phyloP scores from a whole-genome alignment of 2,329 filamentous ascomycete species.

The Talaromyces sp. region DNA sequence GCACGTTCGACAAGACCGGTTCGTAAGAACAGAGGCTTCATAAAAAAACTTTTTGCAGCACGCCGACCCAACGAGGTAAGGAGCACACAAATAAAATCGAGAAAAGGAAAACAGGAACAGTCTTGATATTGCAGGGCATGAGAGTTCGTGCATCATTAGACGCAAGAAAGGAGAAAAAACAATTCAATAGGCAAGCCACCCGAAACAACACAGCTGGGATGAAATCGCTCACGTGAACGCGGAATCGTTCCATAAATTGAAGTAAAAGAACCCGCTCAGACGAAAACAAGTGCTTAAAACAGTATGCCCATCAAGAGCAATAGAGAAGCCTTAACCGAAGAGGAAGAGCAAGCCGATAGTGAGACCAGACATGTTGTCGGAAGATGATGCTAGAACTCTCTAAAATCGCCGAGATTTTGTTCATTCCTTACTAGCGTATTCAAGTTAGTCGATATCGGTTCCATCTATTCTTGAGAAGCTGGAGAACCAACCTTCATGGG shows the following conservation, averaged over 20 bases:
- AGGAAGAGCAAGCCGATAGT: slow-evolving; percentile 38
- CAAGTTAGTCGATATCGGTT: slow-evolving; percentile 11
- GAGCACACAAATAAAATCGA: slow-evolving; percentile 28
- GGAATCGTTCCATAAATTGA: slow-evolving; percentile 31
- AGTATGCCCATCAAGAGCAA: slow-evolving; percentile 41
- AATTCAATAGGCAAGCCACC: slow-evolving; percentile 19
- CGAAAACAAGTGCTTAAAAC: slow-evolving; percentile 42
- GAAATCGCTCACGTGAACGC: slow-evolving; percentile 19
- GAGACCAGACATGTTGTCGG: slow-evolving; percentile 40
- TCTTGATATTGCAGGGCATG: slow-evolving; percentile 18
- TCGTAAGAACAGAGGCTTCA: slow-evolving; percentile 28
- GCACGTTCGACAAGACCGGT: slow-evolving; percentile 40
- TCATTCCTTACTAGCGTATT: slow-evolving; percentile 28
- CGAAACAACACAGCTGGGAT: slow-evolving; percentile 18
- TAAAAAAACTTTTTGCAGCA: slow-evolving; percentile 44
- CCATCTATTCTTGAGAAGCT: slow-evolving; percentile 20
- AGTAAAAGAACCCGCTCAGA: slow-evolving; percentile 36
- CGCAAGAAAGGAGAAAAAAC: slow-evolving; percentile 24
- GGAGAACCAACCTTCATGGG: slow-evolving; percentile 60
- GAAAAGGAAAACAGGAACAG: slow-evolving; percentile 8
- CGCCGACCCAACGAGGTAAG: slow-evolving; percentile 42
- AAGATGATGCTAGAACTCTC: slow-evolving; percentile 37
- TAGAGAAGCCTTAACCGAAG: slow-evolving; percentile 35
- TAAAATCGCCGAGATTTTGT: slow-evolving; percentile 20
- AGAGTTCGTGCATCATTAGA: slow-evolving; percentile 38